Evolutionary conservation across 805 yeast species (phyloP).

Genomic region (Suhomyces sp.): DNA sequence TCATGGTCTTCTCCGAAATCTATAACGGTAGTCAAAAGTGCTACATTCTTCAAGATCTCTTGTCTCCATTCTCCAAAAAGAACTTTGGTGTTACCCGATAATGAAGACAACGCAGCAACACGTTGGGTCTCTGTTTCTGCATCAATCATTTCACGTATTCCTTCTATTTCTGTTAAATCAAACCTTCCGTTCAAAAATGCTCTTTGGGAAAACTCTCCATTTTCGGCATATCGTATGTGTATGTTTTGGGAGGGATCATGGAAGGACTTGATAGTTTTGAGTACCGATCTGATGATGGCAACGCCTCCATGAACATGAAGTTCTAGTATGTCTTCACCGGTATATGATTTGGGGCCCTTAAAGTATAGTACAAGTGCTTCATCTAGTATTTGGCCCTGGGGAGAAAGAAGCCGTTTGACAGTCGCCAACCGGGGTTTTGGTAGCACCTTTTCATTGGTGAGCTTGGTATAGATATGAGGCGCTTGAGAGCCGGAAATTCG

Average conservation of each 20-base stretch:
- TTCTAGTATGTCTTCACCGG: constrained; percentile 90
- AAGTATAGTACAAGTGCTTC: constrained; percentile 73
- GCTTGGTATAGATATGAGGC: constrained; percentile 37
- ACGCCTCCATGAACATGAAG: constrained; percentile 93
- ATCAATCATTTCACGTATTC: constrained; percentile 81
- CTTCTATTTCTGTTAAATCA: constrained; percentile 89
- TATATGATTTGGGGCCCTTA: constrained; percentile 72
- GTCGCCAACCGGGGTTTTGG: constrained; percentile 58
- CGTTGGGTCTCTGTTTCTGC: constrained; percentile 94
- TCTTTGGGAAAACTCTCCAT: constrained; percentile 87
- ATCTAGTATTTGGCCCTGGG: constrained; percentile 55
- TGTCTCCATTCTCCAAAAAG: constrained; percentile 67
- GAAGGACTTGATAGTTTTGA: constrained; percentile 56
- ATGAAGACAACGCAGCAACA: constrained; percentile 66
- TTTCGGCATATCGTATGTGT: constrained; percentile 75
- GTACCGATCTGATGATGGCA: constrained; percentile 72
- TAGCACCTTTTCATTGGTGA: constrained; percentile 40
- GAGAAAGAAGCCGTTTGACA: constrained; percentile 55
- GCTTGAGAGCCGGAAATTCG: constrained; percentile 77
- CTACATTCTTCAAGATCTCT: constrained; percentile 61
- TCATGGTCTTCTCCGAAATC: constrained; percentile 96
- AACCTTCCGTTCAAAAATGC: constrained; percentile 83
- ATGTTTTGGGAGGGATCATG: constrained; percentile 45
- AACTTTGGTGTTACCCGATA: constrained; percentile 63
- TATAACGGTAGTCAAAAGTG: constrained; percentile 79